Percentiles rank a stretch among this genome's conserved stretches.
phyloP scores from a whole-genome alignment of 2,329 filamentous ascomycete genomes.

The Leptographium radiaticola region DNA sequence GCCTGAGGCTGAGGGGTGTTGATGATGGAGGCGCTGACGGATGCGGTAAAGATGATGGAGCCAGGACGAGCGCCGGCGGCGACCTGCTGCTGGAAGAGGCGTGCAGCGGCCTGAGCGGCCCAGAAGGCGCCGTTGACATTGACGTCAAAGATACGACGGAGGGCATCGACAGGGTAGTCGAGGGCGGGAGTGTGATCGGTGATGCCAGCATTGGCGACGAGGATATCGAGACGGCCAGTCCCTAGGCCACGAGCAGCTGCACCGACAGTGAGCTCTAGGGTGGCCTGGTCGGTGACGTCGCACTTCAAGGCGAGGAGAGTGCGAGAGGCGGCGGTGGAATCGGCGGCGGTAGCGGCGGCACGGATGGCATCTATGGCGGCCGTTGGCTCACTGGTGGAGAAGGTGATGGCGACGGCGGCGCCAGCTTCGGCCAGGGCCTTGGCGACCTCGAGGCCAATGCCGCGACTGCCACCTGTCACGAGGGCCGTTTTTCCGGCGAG shows the following conservation, averaged over 20 bases:
- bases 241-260: conserved; percentile 19
- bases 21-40: conserved; percentile 58
- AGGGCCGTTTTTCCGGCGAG: conserved; percentile 3
- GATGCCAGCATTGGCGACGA: conserved; percentile 29
- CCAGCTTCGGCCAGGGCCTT: conserved; percentile 3
- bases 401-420: conserved; percentile 1
- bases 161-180: conserved; percentile 27
- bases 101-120: conserved; percentile 27
- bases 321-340: background rate
- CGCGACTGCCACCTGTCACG: conserved; percentile 2
- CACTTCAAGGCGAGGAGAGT: conserved; percentile 20
- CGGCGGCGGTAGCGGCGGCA: conserved; percentile 3
- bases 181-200: conserved; percentile 21
- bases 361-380: conserved; percentile 14
- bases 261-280: conserved; percentile 19
- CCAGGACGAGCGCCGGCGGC: background rate
- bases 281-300: conserved; percentile 20
- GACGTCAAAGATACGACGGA: conserved; percentile 23
- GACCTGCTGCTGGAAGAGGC: background rate
- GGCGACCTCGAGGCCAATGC: conserved; percentile 3
- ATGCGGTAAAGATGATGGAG: conserved; percentile 27
- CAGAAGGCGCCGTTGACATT: conserved; percentile 29
- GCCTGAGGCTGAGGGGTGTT: conserved; percentile 65
- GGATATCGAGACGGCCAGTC: conserved; percentile 22
- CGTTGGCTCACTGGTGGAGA: conserved; percentile 10